Evolutionary conservation across 2,329 filamentous ascomycete species (phyloP).

Genomic region (Fusarium nisikadoi): DNA sequence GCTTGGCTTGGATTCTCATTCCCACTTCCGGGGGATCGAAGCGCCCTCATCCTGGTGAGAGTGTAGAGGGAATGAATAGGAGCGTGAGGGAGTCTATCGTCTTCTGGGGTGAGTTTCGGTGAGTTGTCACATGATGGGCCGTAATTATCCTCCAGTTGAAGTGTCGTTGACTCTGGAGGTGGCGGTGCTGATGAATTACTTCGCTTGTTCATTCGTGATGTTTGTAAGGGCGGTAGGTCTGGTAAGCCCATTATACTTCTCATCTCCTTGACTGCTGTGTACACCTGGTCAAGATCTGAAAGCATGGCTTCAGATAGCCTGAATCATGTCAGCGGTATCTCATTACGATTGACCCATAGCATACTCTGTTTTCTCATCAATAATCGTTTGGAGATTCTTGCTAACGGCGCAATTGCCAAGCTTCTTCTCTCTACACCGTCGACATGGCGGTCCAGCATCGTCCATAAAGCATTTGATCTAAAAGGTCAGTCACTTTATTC

Average conservation of each 20-base stretch:
- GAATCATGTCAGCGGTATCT: not conserved
- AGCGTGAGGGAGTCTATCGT: slow-evolving; percentile 50
- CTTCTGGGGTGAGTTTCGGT: slow-evolving; percentile 45
- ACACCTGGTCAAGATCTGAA: slow-evolving; percentile 41
- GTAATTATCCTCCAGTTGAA: slow-evolving; percentile 26
- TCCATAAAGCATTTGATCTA: slow-evolving; percentile 57
- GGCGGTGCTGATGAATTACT: slow-evolving; percentile 8
- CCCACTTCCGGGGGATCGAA: slow-evolving; percentile 48
- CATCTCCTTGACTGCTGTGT: slow-evolving; percentile 40
- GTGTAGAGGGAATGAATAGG: slow-evolving; percentile 54
- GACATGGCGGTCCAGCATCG: slow-evolving; percentile 52
- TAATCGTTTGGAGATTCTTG: slow-evolving; percentile 55
- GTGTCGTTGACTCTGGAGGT: not conserved
- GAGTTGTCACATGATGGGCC: slow-evolving; percentile 45
- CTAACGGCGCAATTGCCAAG: slow-evolving; percentile 53
- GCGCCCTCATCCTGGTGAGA: slow-evolving; percentile 50
- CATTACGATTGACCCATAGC: too few species aligned
- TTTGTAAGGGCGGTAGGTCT: slow-evolving; percentile 37
- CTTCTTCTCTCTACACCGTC: slow-evolving; percentile 50
- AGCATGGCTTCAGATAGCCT: slow-evolving; percentile 34
- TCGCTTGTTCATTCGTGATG: slow-evolving; percentile 22
- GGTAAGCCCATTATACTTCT: slow-evolving; percentile 38
- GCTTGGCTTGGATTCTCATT: slow-evolving; percentile 31
- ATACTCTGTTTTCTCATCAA: slow-evolving; percentile 54
- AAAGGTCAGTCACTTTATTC: fast-evolving